These are phyloP conservation scores for Yarrowia sp. DNA, from an alignment of 805 yeast genomes.

Conservation along the genomic window DNA sequence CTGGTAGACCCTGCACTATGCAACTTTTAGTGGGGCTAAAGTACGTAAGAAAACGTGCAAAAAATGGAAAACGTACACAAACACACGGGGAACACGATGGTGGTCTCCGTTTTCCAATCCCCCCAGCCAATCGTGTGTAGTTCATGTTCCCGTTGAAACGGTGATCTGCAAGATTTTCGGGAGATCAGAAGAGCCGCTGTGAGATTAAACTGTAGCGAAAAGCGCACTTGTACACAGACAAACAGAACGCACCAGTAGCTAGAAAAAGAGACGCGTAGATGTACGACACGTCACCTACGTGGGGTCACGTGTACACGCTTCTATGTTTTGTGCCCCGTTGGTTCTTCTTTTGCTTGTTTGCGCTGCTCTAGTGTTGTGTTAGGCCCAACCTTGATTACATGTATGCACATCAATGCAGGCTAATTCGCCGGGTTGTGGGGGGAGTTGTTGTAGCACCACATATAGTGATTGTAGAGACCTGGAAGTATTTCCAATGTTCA, in stretches of 20 bases:
- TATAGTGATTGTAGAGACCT: too few relatives aligned
- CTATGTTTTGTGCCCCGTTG: too few relatives aligned
- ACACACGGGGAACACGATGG: too few relatives aligned
- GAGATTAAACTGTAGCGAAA: not conserved
- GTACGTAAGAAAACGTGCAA: not conserved
- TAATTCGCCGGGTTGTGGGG: not conserved
- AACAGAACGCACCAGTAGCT: too few relatives aligned
- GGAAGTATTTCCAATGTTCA: too few relatives aligned
- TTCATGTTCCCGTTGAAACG: not conserved
- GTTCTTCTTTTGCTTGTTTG: not conserved
- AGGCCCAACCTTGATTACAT: not conserved
- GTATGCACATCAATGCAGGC: conserved; percentile 5
- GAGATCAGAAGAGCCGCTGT: conserved; percentile 3
- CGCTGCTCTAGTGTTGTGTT: not conserved
- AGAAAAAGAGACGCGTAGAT: too few relatives aligned
- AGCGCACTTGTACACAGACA: too few relatives aligned
- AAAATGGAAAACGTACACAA: too few relatives aligned
- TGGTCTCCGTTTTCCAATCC: not conserved
- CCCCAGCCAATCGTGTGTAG: too few relatives aligned
- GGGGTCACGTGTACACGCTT: not conserved
- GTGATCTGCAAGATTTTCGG: conserved; percentile 7
- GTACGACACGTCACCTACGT: not conserved
- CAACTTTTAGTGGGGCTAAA: not conserved
- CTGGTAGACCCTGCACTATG: conserved; percentile 5
- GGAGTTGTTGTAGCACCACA: too few relatives aligned